Evolutionary conservation across 2,329 filamentous ascomycete genomes (phyloP), one percentile per base, ranked within the genome.

Genomic region (Ophiostoma himal-ulmi): DNA sequence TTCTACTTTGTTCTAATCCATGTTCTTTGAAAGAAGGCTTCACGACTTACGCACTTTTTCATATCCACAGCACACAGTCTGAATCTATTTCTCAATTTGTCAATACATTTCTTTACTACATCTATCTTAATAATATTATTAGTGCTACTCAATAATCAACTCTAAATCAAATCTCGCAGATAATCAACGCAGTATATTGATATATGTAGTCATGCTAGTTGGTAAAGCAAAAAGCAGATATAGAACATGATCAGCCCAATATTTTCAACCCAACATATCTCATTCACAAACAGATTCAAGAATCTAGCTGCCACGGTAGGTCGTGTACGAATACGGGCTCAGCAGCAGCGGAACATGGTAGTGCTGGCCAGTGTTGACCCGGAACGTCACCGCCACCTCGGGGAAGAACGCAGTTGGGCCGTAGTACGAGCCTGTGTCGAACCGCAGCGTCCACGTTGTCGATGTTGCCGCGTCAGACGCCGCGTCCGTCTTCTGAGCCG

Each of bases 291-390:
- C 2, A 62, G 22, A 26, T 17, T 26, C 2, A 6, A 34, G 36
- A 93, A 34, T 34, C 22, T 26, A 62, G 78, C 89, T 92, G 20
- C 92, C 92, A 67, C 92, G 83, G 80, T 95, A 95, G 11, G 91
- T 94, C 57, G 90, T 91, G 80, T 93, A 95, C 77, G 89, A 91
- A 80, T 89, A 94, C 39, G 91, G 91, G 73, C 89, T 88, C 80
- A 94, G 78, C 78, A 95, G 77, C 77, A 95, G 79, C 64, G 92
- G 92, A 3, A 95, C 91, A 81, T 95, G 92, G 77, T 91, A 94
- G 77, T 90, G 88, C 83, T 91, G 88, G 30, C 83, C 84, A 76
- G 81, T 79, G 13, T 80, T 77, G 30, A 88, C 84, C 67, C 74
- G 73, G 71, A 87, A 87, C 0, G 82, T 81, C 54, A 89, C 82